Evolutionary conservation across 2,329 filamentous ascomycete genomes (phyloP), one percentile per base, ranked within the genome.

Genomic region (Fonsecaea erecta): DNA sequence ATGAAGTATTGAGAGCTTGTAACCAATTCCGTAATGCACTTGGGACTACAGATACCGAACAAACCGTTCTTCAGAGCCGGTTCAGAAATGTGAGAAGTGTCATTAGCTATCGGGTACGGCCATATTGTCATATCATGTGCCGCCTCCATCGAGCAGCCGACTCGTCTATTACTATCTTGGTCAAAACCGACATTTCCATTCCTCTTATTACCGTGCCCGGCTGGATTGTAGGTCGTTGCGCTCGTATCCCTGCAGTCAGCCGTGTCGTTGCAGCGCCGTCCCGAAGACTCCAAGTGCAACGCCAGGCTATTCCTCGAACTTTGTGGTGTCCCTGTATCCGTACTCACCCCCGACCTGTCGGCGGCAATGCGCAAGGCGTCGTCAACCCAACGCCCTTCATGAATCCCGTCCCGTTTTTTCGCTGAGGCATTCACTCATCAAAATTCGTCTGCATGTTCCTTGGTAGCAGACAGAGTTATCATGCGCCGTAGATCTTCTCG

Each of bases 261-360:
- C 43, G 12, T 48, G 43, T 11, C 18, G 2, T 48, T 24, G n/a
- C 18, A 24, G 43, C 43, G 21, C 43, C 18, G 14, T 48, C 18
- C 43, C 43, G 43, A 48, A 48, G 43, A 48, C 18, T n/a, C 43
- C 18, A 24, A 24, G 21, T 30, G n/a, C n/a, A 62, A 64, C 61
- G 61, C 65, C 65, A 59, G 43, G 65, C 65, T 62, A 59, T 64
- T 58, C 62, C 43, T 48, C 43, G 18, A 21, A 11, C 43, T 24
- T 48, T 48, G 43, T 48, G 43, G 18, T 48, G 9, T 48, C 8
- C 43, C 43, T 48, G 18, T 48, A 48, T 43, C 43, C 18, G 8
- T 48, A 24, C 6, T 21, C 21, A 18, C 43, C 43, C 43, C 9
- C 12, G 43, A 24, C 18, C 43, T 48, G 18, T 48, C 43, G 18